A percentile compares a stretch with the other conserved stretches of the same genome.
These are phyloP conservation scores for Phellopilus nigrolimitatus DNA, from an alignment of 1,284 basidiomycete species.

Conservation along the genomic window DNA sequence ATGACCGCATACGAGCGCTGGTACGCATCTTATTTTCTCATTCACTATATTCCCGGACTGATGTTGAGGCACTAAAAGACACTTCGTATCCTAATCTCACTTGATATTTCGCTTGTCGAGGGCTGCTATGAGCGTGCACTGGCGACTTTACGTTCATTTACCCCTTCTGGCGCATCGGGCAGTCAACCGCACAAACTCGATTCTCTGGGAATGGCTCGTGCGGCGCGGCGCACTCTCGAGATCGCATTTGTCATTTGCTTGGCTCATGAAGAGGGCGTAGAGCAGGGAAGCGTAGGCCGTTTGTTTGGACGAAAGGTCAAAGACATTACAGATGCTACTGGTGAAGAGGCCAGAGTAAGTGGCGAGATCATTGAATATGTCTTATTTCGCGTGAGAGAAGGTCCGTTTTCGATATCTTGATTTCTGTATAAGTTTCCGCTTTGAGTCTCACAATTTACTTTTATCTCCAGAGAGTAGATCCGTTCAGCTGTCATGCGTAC, in stretches of 20 bases:
- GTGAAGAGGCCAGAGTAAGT: neutral
- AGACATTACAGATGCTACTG: constrained; percentile 4
- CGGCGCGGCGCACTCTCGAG: constrained; percentile 1
- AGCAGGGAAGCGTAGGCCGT: neutral
- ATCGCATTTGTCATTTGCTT: constrained; percentile 5
- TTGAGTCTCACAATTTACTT: neutral
- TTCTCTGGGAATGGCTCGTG: neutral
- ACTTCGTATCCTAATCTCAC: constrained; percentile 4
- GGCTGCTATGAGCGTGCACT: constrained; percentile 9
- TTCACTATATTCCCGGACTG: neutral
- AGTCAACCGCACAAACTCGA: neutral
- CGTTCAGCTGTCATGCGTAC: neutral
- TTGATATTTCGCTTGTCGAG: constrained; percentile 10
- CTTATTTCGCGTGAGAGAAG: constrained; percentile 1
- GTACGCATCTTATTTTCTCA: constrained; percentile 33
- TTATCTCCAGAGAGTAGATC: neutral
- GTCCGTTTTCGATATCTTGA: neutral
- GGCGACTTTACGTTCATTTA: neutral
- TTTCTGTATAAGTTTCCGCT: neutral
- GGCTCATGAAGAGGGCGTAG: neutral
- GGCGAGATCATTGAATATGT: constrained; percentile 6
- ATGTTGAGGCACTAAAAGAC: neutral
- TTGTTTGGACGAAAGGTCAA: neutral
- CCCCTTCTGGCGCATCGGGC: neutral
- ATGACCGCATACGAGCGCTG: constrained; percentile 53